Evolutionary conservation across 2,329 filamentous ascomycete species (phyloP).

Genomic region (Diplodia scrobiculata): DNA sequence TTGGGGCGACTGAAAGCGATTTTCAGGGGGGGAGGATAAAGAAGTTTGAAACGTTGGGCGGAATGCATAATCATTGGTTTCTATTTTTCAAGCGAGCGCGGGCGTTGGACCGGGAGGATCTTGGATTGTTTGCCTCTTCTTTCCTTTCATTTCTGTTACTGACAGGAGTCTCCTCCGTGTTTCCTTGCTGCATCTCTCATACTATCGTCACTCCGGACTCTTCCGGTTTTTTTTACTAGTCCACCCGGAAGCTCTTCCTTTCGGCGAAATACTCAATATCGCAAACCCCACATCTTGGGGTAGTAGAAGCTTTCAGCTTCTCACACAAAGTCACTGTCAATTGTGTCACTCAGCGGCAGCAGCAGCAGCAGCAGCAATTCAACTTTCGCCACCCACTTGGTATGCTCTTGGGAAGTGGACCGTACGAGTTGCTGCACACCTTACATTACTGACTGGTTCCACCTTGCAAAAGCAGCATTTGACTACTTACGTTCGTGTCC

Average conservation of each 20-base stretch:
- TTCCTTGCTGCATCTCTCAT: conserved; percentile 11
- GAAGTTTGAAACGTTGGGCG: neutral
- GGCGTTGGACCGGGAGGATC: conserved; percentile 8
- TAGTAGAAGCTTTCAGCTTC: neutral
- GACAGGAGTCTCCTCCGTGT: conserved; percentile 18
- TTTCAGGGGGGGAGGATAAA: neutral
- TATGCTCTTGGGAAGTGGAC: neutral
- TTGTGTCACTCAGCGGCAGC: neutral
- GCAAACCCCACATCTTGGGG: neutral
- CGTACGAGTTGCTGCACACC: conserved; percentile 6
- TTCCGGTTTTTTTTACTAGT: neutral
- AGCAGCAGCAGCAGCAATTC: neutral
- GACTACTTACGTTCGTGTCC: conserved; percentile 25
- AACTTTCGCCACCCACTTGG: conserved; percentile 1
- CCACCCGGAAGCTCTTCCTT: neutral
- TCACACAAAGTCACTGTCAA: conserved; percentile 3
- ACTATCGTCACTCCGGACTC: conserved; percentile 4
- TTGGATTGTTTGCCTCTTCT: neutral
- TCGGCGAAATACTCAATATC: neutral
- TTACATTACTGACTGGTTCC: conserved; percentile 17
- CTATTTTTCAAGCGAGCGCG: conserved; percentile 11
- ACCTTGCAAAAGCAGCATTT: neutral
- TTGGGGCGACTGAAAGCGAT: neutral
- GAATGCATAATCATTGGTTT: neutral
- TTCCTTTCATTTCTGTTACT: neutral